A percentile compares a stretch with the other conserved stretches of the same genome.
These are phyloP conservation scores for Colletotrichum cuscutae DNA, from an alignment of 2,329 filamentous ascomycete species.

Conservation along the genomic window DNA sequence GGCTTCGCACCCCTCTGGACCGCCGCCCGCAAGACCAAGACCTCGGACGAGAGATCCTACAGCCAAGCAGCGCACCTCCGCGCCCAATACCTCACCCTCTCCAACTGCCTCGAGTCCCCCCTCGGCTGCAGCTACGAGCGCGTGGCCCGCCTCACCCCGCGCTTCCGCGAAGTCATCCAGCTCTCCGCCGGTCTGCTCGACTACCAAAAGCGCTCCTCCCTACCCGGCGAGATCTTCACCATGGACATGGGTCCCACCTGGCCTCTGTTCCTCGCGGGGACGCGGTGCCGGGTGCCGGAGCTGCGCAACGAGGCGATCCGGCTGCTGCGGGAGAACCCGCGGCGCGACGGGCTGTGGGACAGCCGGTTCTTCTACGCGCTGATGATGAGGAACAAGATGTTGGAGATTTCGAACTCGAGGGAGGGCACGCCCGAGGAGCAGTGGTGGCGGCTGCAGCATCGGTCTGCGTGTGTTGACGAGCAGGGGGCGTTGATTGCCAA, in stretches of 20 bases:
- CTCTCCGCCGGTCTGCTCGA: slow-evolving; percentile 38
- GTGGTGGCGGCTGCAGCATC: slow-evolving; percentile 35
- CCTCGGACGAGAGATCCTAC: slow-evolving; percentile 37
- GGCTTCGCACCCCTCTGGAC: slow-evolving; percentile 40
- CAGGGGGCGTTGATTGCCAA: slow-evolving; percentile 17
- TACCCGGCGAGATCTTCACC: slow-evolving; percentile 38
- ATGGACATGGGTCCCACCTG: slow-evolving; percentile 43
- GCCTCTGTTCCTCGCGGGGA: slow-evolving; percentile 40
- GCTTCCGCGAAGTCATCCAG: slow-evolving; percentile 41
- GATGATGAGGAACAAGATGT: slow-evolving; percentile 26
- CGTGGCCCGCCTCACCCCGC: slow-evolving; percentile 39
- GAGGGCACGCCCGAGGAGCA: slow-evolving; percentile 37
- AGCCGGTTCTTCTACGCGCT: slow-evolving; percentile 37
- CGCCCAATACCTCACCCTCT: slow-evolving; percentile 40
- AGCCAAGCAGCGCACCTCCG: slow-evolving; percentile 39
- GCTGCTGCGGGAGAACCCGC: slow-evolving; percentile 39
- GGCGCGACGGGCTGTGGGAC: slow-evolving; percentile 44
- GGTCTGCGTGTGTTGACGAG: slow-evolving; percentile 25
- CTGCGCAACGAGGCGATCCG: slow-evolving; percentile 40
- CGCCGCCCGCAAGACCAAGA: slow-evolving; percentile 16
- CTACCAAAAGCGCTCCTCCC: slow-evolving; percentile 24
- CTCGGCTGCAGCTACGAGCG: slow-evolving; percentile 38
- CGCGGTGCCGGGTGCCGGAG: slow-evolving; percentile 39
- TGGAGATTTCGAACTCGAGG: slow-evolving; percentile 37
- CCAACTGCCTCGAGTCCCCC: slow-evolving; percentile 36